A percentile compares a stretch with the other conserved stretches of the same genome.
These are phyloP conservation scores for Sporisorium reilianum DNA, from an alignment of 1,284 basidiomycete genomes.

Conservation along the genomic window DNA sequence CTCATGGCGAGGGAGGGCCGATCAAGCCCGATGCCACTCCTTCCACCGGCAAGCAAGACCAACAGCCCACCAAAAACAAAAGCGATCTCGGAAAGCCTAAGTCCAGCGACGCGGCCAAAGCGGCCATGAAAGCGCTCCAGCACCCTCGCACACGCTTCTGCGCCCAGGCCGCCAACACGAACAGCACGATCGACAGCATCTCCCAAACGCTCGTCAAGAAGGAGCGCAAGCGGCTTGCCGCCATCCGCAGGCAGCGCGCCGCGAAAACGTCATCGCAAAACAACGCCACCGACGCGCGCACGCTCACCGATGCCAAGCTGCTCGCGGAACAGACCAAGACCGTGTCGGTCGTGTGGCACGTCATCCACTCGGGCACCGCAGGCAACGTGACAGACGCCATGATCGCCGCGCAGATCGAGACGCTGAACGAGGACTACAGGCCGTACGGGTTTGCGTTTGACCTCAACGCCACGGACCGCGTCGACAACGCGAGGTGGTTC, in stretches of 20 bases:
- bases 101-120: constrained; percentile 15
- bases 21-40: constrained; percentile 5
- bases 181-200: constrained; percentile 27
- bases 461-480: constrained; percentile 71
- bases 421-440: constrained; percentile 73
- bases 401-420: constrained; percentile 71
- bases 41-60: neutral
- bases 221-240: constrained; percentile 28
- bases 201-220: constrained; percentile 15
- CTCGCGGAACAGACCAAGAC: constrained; percentile 37
- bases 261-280: constrained; percentile 4
- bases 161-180: constrained; percentile 33
- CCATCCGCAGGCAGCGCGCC: constrained; percentile 26
- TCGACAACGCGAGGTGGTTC: constrained; percentile 73
- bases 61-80: constrained; percentile 7
- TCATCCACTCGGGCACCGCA: constrained; percentile 35
- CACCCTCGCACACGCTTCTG: constrained; percentile 44
- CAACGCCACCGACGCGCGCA: constrained; percentile 16
- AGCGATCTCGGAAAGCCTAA: constrained; percentile 3
- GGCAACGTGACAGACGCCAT: constrained; percentile 32
- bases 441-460: constrained; percentile 72
- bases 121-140: constrained; percentile 13
- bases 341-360: constrained; percentile 49
- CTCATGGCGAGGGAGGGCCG: constrained; percentile 30
- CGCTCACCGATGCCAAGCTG: constrained; percentile 32